phyloP scores from a whole-genome alignment of 2,329 filamentous ascomycete species.

The Hypoxylon sp. region DNA sequence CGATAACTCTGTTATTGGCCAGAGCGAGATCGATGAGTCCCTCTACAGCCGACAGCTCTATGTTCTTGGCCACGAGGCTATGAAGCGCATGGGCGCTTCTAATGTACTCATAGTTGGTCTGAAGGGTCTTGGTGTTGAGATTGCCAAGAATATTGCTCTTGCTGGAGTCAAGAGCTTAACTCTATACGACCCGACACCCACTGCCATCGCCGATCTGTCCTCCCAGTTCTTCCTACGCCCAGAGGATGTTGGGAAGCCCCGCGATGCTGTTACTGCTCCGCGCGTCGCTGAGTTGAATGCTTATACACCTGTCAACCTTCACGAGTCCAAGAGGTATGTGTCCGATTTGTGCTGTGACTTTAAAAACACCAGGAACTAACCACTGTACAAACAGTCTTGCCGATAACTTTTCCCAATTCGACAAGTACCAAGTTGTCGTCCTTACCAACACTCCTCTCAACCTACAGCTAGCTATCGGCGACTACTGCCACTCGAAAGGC shows the following conservation, averaged over 20 bases:
- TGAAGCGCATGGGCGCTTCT: slow-evolving; percentile 98
- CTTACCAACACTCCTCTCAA: slow-evolving; percentile 84
- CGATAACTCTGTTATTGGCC: slow-evolving; percentile 65
- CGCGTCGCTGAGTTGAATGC: slow-evolving; percentile 94
- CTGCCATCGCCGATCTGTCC: slow-evolving; percentile 87
- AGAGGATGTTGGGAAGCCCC: slow-evolving; percentile 89
- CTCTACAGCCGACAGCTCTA: slow-evolving; percentile 80
- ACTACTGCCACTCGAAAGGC: slow-evolving; percentile 93
- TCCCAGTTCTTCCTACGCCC: slow-evolving; percentile 95
- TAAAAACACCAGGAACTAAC: slow-evolving; percentile 21
- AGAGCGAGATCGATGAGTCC: slow-evolving; percentile 73
- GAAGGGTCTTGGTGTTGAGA: slow-evolving; percentile 94
- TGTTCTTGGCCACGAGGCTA: slow-evolving; percentile 79
- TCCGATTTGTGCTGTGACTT: neutral
- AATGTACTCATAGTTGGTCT: slow-evolving; percentile 92
- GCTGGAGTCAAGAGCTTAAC: slow-evolving; percentile 98
- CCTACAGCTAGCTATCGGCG: slow-evolving; percentile 83
- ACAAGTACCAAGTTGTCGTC: slow-evolving; percentile 92
- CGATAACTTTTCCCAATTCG: slow-evolving; percentile 80
- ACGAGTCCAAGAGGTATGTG: slow-evolving; percentile 64
- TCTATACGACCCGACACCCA: slow-evolving; percentile 87
- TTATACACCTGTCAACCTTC: slow-evolving; percentile 89
- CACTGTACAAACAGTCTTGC: slow-evolving; percentile 65
- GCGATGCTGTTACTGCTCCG: slow-evolving; percentile 85
- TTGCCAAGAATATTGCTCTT: slow-evolving; percentile 98